Conservation (phyloP, 208 protist genomes). For the Acanthamoeba royreba region DNA sequence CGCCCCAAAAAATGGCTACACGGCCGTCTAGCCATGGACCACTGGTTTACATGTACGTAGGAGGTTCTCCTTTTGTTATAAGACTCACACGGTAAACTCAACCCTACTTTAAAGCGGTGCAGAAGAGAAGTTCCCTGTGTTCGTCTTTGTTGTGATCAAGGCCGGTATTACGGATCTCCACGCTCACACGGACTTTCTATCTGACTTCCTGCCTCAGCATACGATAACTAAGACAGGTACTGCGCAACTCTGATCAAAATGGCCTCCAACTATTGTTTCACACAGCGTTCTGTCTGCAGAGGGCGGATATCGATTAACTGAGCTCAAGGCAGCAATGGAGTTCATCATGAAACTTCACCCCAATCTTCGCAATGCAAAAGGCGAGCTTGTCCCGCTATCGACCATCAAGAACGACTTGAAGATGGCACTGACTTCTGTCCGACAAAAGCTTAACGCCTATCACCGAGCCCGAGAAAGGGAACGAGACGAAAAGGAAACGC, state of each 20-base stretch:
- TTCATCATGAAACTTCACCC: slow-evolving; percentile 35
- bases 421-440: neutral
- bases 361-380: neutral
- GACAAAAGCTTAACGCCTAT: neutral
- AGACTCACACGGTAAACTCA: no score
- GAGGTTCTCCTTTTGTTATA: no score
- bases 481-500: no score
- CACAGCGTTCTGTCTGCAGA: no score
- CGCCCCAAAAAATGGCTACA: neutral
- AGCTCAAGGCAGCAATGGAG: slow-evolving; percentile 31
- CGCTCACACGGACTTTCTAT: neutral
- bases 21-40: neutral
- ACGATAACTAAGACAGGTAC: slow-evolving; percentile 33
- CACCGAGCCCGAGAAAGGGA: neutral
- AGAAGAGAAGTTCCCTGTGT: slow-evolving; percentile 34
- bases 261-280: no score
- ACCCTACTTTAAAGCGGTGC: neutral
- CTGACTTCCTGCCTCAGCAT: slow-evolving; percentile 25
- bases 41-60: neutral
- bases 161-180: neutral
- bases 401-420: slow-evolving; percentile 34
- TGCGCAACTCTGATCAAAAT: no score
- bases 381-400: neutral
- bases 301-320: neutral
- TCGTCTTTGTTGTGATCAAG: slow-evolving; percentile 40